Percentiles rank a stretch among this genome's conserved stretches.
phyloP scores from a whole-genome alignment of 2,329 filamentous ascomycete species.

The Chaetomium globosum region DNA sequence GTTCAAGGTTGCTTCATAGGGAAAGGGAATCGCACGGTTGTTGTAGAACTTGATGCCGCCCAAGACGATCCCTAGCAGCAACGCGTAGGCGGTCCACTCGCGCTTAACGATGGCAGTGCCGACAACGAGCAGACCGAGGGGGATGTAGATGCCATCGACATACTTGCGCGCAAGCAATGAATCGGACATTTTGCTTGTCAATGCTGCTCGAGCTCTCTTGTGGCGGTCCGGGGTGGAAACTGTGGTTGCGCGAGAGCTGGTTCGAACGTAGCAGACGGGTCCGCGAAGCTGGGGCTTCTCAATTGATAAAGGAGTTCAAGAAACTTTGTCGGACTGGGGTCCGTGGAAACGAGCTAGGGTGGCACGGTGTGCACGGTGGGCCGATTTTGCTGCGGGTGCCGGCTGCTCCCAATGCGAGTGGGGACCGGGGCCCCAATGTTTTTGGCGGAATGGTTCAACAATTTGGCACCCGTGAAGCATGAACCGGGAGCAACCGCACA shows the following conservation, averaged over 20 bases:
- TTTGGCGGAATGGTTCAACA: constrained; percentile 24
- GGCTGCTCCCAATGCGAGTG: constrained; percentile 23
- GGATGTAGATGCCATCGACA: constrained; percentile 80
- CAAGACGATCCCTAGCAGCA: constrained; percentile 65
- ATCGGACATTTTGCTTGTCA: constrained; percentile 43
- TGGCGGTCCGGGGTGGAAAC: neutral
- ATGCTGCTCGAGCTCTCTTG: constrained; percentile 1
- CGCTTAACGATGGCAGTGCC: constrained; percentile 77
- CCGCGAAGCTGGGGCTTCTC: constrained; percentile 4
- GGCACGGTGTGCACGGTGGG: constrained; percentile 31
- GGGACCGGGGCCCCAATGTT: constrained; percentile 14
- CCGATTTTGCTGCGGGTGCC: constrained; percentile 31
- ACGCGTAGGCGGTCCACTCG: constrained; percentile 74
- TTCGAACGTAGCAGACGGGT: neutral
- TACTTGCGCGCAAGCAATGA: constrained; percentile 62
- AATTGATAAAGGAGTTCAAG: constrained; percentile 17
- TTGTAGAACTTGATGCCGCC: constrained; percentile 71
- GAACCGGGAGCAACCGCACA: neutral
- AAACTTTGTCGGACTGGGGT: constrained; percentile 19
- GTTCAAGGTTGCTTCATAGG: neutral
- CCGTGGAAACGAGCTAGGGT: constrained; percentile 18
- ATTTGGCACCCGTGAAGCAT: constrained; percentile 11
- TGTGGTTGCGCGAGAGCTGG: constrained; percentile 5
- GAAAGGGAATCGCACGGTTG: constrained; percentile 60
- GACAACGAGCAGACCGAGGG: constrained; percentile 74